Evolutionary conservation across 2,329 filamentous ascomycete genomes (phyloP).

Genomic region (Periconia sp.): DNA sequence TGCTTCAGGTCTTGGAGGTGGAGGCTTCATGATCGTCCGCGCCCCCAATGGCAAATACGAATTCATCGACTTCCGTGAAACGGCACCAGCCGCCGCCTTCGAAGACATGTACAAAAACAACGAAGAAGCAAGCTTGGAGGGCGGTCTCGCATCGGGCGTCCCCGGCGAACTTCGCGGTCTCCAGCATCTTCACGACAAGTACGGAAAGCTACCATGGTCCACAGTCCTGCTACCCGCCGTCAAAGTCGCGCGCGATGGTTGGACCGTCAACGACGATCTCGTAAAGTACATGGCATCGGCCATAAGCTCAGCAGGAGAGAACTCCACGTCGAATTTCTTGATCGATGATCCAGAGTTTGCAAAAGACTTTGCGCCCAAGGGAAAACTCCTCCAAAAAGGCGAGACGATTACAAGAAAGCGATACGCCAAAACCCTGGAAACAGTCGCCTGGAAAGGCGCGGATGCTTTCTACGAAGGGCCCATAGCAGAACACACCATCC

Average conservation of each 20-base stretch:
- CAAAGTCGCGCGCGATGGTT: conserved; percentile 63
- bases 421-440: conserved; percentile 80
- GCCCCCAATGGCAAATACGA: conserved; percentile 77
- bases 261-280: conserved; percentile 74
- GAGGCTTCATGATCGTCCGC: conserved; percentile 86
- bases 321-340: conserved; percentile 66
- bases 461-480: conserved; percentile 76
- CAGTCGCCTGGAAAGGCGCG: conserved; percentile 74
- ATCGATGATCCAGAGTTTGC: conserved; percentile 80
- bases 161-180: conserved; percentile 80
- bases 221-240: conserved; percentile 76
- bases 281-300: conserved; percentile 71
- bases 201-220: conserved; percentile 64
- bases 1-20: conserved; percentile 78
- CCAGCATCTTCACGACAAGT: conserved; percentile 76
- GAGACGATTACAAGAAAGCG: conserved; percentile 81
- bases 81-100: conserved; percentile 79
- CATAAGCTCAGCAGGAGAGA: conserved; percentile 36
- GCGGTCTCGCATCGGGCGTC: conserved; percentile 72
- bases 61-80: conserved; percentile 87
- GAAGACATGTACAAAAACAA: conserved; percentile 86
- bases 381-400: conserved; percentile 71
- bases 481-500: conserved; percentile 76
- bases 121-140: conserved; percentile 67
- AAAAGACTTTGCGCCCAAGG: conserved; percentile 85